Conservation (phyloP, 768 basidiomycete species). For the Hericium alpestre region DNA sequence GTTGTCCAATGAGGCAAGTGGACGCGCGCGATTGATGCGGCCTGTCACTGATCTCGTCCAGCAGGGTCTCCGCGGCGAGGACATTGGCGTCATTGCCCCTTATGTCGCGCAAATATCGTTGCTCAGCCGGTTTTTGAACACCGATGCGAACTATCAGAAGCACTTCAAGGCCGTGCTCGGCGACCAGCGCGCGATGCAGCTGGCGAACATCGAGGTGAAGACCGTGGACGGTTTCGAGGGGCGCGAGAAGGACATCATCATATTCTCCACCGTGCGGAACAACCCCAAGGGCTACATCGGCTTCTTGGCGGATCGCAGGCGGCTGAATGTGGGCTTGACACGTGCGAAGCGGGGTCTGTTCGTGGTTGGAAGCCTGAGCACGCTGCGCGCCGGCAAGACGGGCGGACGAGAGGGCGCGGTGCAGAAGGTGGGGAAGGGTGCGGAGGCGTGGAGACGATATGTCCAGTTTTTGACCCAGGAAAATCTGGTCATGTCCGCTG, state of each 20-base stretch:
- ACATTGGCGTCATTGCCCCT: slow-evolving; percentile 90
- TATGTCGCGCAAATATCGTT: slow-evolving; percentile 81
- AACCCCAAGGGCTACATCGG: slow-evolving; percentile 73
- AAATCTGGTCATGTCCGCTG: slow-evolving; percentile 36
- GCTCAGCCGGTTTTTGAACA: slow-evolving; percentile 54
- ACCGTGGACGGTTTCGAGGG: slow-evolving; percentile 95
- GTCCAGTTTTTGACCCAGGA: slow-evolving; percentile 42
- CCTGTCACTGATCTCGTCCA: slow-evolving; percentile 14
- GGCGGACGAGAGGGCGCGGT: slow-evolving; percentile 6
- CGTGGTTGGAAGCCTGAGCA: slow-evolving; percentile 63
- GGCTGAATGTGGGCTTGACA: slow-evolving; percentile 87
- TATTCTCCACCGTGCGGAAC: slow-evolving; percentile 86
- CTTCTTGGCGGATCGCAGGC: slow-evolving; percentile 75
- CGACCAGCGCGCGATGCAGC: slow-evolving; percentile 50
- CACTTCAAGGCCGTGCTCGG: slow-evolving; percentile 58
- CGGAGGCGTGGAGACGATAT: slow-evolving; percentile 48
- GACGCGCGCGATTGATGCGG: not conserved
- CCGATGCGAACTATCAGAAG: slow-evolving; percentile 37
- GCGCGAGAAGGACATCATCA: slow-evolving; percentile 83
- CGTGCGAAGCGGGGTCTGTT: slow-evolving; percentile 80
- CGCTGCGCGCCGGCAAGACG: slow-evolving; percentile 42
- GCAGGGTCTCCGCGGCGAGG: slow-evolving; percentile 50
- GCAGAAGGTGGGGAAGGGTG: slow-evolving; percentile 2
- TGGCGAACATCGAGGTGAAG: slow-evolving; percentile 68
- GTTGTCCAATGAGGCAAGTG: slow-evolving; percentile 16